Evolutionary conservation across 495 filamentous ascomycete species (phyloP).

Genomic region (Friedmanniomyces endolithicus): DNA sequence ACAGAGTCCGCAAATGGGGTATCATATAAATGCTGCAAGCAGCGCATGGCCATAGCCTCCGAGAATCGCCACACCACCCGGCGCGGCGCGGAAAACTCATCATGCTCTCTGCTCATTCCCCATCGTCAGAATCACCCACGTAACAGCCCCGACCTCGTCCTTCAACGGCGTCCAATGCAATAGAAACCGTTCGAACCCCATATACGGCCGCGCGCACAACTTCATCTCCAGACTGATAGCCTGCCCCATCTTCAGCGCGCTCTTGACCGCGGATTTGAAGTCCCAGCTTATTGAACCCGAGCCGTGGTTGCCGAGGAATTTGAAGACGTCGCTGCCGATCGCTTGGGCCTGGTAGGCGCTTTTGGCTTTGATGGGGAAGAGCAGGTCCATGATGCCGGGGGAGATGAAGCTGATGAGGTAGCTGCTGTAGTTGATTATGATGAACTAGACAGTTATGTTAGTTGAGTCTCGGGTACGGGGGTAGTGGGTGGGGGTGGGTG

Average conservation of each 20-base stretch:
- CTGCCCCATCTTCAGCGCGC: conserved; percentile 31
- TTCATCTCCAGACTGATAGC: conserved; percentile 34
- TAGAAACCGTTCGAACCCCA: conserved; percentile 34
- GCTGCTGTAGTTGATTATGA: conserved; percentile 29
- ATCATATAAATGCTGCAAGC: too few species aligned
- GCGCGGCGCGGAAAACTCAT: too few species aligned
- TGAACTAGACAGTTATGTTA: conserved; percentile 20
- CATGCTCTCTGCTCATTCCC: conserved; percentile 10
- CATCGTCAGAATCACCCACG: conserved; percentile 36
- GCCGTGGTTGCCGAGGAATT: conserved; percentile 33
- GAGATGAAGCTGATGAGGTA: conserved; percentile 18
- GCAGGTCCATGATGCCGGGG: conserved; percentile 27
- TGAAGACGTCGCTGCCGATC: conserved; percentile 39
- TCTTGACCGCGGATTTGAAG: conserved; percentile 31
- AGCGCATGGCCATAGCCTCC: too few species aligned
- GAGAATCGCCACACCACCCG: too few species aligned
- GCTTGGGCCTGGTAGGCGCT: conserved; percentile 23
- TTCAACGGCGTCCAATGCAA: conserved; percentile 45
- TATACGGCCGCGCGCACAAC: conserved; percentile 26
- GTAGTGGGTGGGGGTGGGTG: background rate
- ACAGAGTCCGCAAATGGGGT: too few species aligned
- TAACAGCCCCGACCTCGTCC: conserved; percentile 36
- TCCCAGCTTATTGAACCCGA: conserved; percentile 27
- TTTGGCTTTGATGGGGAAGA: conserved; percentile 33
- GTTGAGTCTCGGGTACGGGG: background rate